Evolutionary conservation across 805 yeast species (phyloP), one percentile per base, ranked within the genome.

Genomic region (Blastobotrys muscicola): DNA sequence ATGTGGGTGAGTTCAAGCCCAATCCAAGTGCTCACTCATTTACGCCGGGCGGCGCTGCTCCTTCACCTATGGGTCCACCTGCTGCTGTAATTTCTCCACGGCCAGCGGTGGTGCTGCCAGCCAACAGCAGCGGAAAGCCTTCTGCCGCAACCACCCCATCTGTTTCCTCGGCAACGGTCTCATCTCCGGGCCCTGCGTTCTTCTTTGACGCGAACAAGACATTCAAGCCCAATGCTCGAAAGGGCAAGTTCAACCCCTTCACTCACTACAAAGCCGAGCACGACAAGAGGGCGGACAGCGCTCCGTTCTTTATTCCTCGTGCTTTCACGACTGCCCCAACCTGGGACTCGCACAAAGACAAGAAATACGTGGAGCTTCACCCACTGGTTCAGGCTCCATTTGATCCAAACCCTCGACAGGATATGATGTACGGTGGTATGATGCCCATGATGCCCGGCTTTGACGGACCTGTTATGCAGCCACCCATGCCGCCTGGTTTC

Each of bases 21-120:
- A 81, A 80, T 58, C 82, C 85, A 10, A 74, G 76, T 49, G 84
- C 83, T 11, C 78, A 77, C 8, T 71, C 78, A 2, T 81, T 80
- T 53, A 54, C 55, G 33, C 59, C 60, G 8, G 29, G 46, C 12
- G 44, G 46, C 26, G 34, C 33, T 16, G 48, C 48, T 13, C 43
- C 45, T 10, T 45, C 50, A 23, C 35, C 26, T 2, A 30, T 9
- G 8, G 42, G 20, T 30, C 35, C 42, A 8, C 30, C n/a, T 13
- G 16, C 40, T 15, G 8, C 48, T 20, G 26, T 20, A 6, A 20
- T 20, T 23, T 33, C 48, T 15, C 32, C 50, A 2, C 33, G 36
- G 47, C 38, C 44, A 16, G 41, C 45, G 14, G 35, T 35, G 44
- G 11, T 31, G 37, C 44, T 20, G 26, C 26, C 26, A 6, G 26